Percentiles rank a stretch among this genome's conserved stretches.
Conservation (phyloP, 176 grass and related monocot species). For the Aegilops umbellulata region DNA sequence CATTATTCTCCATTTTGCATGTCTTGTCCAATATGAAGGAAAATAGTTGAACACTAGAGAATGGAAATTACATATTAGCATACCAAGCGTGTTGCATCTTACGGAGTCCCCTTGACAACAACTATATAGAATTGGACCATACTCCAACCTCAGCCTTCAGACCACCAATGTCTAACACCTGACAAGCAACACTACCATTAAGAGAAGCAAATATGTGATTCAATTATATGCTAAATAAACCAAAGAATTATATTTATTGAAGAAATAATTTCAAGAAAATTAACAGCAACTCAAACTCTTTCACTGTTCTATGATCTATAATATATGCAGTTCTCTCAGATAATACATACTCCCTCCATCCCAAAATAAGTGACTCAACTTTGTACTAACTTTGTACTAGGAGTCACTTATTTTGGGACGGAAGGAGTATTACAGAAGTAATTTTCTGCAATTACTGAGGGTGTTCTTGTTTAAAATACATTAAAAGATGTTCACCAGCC, state of each 20-base stretch:
- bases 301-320: background rate
- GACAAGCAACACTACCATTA: background rate
- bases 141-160: background rate
- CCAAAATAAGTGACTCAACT: no score
- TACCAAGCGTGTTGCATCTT: background rate
- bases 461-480: background rate
- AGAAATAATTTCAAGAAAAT: background rate
- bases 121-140: background rate
- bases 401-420: no score
- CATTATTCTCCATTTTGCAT: background rate
- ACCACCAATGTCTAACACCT: constrained; percentile 11
- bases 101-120: background rate
- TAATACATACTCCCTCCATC: background rate
- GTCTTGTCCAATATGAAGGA: background rate
- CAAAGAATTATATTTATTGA: background rate
- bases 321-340: background rate
- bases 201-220: background rate
- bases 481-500: background rate
- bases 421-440: background rate
- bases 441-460: background rate
- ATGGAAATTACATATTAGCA: background rate
- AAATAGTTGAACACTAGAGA: constrained; percentile 1
- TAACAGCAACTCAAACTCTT: background rate
- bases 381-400: no score
- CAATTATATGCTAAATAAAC: background rate